Evolutionary conservation across 306 rosid species (phyloP).

Genomic region (Senna siamea): DNA sequence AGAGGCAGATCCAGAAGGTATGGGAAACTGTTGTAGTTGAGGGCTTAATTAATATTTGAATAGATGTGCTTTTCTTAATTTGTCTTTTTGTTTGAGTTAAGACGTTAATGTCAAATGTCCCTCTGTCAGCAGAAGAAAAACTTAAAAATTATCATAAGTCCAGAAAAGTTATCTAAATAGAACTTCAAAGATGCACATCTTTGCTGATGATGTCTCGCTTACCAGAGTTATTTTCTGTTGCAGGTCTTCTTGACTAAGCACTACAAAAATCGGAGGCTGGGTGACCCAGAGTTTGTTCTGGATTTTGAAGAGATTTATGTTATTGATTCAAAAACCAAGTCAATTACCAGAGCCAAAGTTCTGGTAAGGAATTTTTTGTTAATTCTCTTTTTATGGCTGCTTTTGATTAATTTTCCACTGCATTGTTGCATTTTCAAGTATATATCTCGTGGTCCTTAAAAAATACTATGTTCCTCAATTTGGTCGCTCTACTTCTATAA

Average conservation of each 20-base stretch:
- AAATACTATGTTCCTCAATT: background rate
- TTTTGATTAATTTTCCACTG: constrained; percentile 13
- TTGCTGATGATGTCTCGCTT: constrained; percentile 17
- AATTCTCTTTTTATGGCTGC: constrained; percentile 28
- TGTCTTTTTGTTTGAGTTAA: background rate
- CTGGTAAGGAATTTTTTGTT: constrained; percentile 56
- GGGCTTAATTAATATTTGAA: constrained; percentile 8
- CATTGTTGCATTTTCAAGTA: constrained; percentile 12
- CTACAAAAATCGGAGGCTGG: constrained; percentile 75
- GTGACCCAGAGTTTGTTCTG: constrained; percentile 84
- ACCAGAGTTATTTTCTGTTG: constrained; percentile 32
- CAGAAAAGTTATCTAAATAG: background rate
- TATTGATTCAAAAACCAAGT: constrained; percentile 85
- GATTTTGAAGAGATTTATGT: constrained; percentile 95
- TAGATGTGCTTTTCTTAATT: background rate
- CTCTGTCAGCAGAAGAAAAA: background rate
- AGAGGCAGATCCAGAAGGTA: constrained; percentile 84
- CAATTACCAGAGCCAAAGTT: constrained; percentile 87
- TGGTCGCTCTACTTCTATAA: background rate
- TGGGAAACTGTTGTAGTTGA: constrained; percentile 22
- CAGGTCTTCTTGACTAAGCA: constrained; percentile 93
- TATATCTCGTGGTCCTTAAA: background rate
- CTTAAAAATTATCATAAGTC: background rate
- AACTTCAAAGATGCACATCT: constrained; percentile 10
- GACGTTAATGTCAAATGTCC: background rate